These are phyloP conservation scores for Phialophora verrucosa DNA, from an alignment of 2,329 filamentous ascomycete genomes.

Conservation along the genomic window DNA sequence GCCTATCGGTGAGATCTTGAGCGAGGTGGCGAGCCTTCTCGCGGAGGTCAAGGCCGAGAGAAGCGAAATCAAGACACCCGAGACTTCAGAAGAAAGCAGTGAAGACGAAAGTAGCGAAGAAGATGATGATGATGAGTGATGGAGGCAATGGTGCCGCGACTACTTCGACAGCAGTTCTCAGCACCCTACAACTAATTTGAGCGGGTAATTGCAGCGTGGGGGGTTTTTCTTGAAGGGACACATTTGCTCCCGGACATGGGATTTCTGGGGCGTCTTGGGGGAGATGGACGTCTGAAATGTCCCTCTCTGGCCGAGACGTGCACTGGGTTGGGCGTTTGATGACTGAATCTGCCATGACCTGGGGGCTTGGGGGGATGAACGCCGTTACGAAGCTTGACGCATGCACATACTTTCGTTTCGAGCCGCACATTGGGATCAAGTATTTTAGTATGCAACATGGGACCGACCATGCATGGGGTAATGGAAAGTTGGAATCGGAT, in stretches of 20 bases:
- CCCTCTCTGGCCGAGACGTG: not conserved
- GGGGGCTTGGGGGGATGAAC: not conserved
- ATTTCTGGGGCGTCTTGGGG: not conserved
- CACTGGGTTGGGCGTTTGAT: slow-evolving; percentile 1
- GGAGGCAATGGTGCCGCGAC: slow-evolving; percentile 13
- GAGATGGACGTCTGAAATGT: not conserved
- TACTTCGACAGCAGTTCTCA: not conserved
- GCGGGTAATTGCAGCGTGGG: not conserved
- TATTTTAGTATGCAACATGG: not conserved
- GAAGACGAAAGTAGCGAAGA: not conserved
- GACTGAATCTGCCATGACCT: not conserved
- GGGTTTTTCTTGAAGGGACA: not conserved
- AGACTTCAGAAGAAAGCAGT: slow-evolving; percentile 24
- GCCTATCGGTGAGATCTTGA: slow-evolving; percentile 75
- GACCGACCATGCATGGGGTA: not conserved
- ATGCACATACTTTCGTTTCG: slow-evolving; percentile 9
- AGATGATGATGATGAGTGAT: slow-evolving; percentile 5
- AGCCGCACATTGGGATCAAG: not conserved
- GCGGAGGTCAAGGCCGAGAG: slow-evolving; percentile 17
- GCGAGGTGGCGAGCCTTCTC: slow-evolving; percentile 28
- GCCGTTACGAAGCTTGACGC: slow-evolving; percentile 15
- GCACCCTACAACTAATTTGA: not conserved
- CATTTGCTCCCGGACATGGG: not conserved
- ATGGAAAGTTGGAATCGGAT: not conserved
- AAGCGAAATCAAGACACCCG: slow-evolving; percentile 22